phyloP scores from a whole-genome alignment of 2,329 filamentous ascomycete genomes.

The Aureobasidium sp. region DNA sequence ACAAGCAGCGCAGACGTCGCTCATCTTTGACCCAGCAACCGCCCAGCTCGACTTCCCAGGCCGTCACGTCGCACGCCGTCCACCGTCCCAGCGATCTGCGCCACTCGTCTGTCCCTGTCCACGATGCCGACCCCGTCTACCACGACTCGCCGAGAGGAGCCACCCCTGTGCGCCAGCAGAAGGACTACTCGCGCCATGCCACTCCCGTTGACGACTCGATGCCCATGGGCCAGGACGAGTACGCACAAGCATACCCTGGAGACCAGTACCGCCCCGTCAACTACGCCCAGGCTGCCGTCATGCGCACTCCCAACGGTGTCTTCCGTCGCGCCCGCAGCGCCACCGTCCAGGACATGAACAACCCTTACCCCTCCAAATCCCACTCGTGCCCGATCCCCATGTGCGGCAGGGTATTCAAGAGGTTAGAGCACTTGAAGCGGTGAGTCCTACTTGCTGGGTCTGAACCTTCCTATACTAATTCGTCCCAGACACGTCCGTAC shows the following conservation, averaged over 20 bases:
- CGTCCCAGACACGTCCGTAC: slow-evolving; percentile 86
- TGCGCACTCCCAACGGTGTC: slow-evolving; percentile 59
- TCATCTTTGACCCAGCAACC: slow-evolving; percentile 68
- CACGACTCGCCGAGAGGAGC: slow-evolving; percentile 68
- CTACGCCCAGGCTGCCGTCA: slow-evolving; percentile 50
- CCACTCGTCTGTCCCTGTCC: slow-evolving; percentile 80
- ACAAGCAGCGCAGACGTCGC: slow-evolving; percentile 91
- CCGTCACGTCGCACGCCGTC: slow-evolving; percentile 45
- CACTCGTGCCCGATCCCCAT: slow-evolving; percentile 99
- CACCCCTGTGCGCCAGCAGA: slow-evolving; percentile 61
- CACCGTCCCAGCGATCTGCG: slow-evolving; percentile 86
- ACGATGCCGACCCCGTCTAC: slow-evolving; percentile 64
- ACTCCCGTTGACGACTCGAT: slow-evolving; percentile 74
- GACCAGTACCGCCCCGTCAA: slow-evolving; percentile 34
- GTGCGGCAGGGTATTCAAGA: slow-evolving; percentile 95
- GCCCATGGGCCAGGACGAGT: slow-evolving; percentile 34
- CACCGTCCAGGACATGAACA: slow-evolving; percentile 86
- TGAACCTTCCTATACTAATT: slow-evolving; percentile 27
- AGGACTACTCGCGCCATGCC: slow-evolving; percentile 79
- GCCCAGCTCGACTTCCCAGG: slow-evolving; percentile 22
- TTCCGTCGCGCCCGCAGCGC: slow-evolving; percentile 87
- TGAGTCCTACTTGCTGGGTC: slow-evolving; percentile 51
- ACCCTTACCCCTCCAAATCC: slow-evolving; percentile 89
- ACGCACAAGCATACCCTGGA: slow-evolving; percentile 32
- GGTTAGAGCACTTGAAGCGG: slow-evolving; percentile 98